phyloP scores from a whole-genome alignment of 2,329 filamentous ascomycete species.

The Elsinoe fawcettii region DNA sequence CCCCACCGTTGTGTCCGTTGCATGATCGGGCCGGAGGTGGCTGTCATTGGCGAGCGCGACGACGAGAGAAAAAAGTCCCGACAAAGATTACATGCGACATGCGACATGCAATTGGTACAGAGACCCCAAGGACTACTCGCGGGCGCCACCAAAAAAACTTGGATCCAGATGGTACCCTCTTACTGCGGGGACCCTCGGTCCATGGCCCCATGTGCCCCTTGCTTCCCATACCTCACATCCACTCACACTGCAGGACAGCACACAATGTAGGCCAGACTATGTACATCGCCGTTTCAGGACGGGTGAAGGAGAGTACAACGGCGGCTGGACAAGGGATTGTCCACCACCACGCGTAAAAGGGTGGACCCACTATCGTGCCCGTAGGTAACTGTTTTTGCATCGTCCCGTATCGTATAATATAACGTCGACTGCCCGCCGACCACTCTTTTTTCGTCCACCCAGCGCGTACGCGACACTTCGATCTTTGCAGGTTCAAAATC shows the following conservation, averaged over 20 bases:
- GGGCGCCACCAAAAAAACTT: not conserved
- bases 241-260: constrained; percentile 1
- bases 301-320: not conserved
- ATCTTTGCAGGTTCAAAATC: constrained; percentile 15
- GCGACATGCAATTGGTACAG: no score
- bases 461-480: constrained; percentile 6
- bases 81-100: no score
- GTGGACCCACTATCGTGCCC: not conserved
- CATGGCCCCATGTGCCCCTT: constrained; percentile 2
- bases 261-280: constrained; percentile 10
- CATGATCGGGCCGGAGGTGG: not conserved
- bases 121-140: not conserved
- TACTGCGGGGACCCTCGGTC: constrained; percentile 6
- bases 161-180: not conserved
- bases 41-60: not conserved
- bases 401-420: constrained; percentile 1
- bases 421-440: constrained; percentile 10
- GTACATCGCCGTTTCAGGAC: constrained; percentile 7
- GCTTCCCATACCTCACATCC: not conserved
- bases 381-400: not conserved
- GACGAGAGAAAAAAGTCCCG: not conserved
- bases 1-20: not conserved
- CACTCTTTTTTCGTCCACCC: constrained; percentile 6
- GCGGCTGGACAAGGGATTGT: constrained; percentile 13
- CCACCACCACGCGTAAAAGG: not conserved